Base-by-base conservation (phyloP, 192 early-diverging fungal genomes). In the Podila minutissima region DNA sequence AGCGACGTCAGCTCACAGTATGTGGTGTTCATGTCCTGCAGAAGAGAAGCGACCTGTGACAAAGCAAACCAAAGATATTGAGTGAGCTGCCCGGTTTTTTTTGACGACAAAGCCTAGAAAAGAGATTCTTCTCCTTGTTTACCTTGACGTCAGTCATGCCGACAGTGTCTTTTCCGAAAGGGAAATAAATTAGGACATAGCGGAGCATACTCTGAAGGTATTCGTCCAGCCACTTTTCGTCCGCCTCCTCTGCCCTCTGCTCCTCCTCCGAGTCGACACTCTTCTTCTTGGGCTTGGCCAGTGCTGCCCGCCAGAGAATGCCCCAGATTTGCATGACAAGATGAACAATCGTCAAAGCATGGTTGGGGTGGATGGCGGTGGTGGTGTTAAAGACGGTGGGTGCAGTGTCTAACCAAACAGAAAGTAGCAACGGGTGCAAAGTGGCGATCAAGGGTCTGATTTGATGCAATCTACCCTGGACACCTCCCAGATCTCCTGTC, bases 341-440 rank as follows among this genome's bases (percentile, higher is more conserved):
- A 38, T 89, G 82, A 53, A 93, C 83, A 11, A 93, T 84, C 32
- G 91, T 85, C 19, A 96, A 81, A 19, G 91, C 85, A 15, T 89
- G 84, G 22, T 86, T 83, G n/a, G 84, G 76, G 24, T 78, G 72
- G 26, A 87, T 88, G 4, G 84, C 65, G 2, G 82, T 82, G 3
- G 85, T 81, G 1, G 86, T 85, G 8, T 58, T 59, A 73, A 96
- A 95, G 1, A 93, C 88, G 3, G 72, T 69, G 11, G 95, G 90
- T 4, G 90, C 88, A 32, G 91, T 84, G 69, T 96, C 95, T 24
- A 95, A 73, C 95, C 95, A 96, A 1, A 90, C 74, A 5, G 93
- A 92, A 33, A 93, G 88, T 22, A 96, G 82, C 55, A 93, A 84
- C 22, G 92, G 93, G 59, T 93, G 71, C 49, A 83, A 86, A 37